These are phyloP conservation scores for Lactifluus hygrophoroides DNA, from an alignment of 768 basidiomycete species.

Conservation along the genomic window DNA sequence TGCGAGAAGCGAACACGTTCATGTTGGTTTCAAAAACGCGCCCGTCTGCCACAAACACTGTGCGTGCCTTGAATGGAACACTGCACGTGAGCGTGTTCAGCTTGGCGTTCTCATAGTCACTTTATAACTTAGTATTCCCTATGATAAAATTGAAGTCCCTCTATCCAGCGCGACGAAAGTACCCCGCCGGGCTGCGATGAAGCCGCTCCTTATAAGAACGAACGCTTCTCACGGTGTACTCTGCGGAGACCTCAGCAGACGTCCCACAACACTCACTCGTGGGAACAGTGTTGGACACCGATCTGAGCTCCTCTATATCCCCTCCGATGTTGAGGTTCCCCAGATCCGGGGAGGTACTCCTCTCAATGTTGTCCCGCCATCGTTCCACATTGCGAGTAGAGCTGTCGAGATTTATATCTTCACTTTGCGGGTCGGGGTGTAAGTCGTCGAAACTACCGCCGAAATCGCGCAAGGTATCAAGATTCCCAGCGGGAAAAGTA, in stretches of 20 bases:
- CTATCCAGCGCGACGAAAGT: conserved; percentile 5
- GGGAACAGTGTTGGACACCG: not conserved
- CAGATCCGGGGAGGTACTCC: not conserved
- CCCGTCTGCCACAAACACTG: not conserved
- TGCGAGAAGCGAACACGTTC: not conserved
- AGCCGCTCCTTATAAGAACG: conserved; percentile 7
- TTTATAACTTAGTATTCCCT: not conserved
- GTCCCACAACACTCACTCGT: conserved; percentile 8
- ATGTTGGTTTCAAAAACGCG: not conserved
- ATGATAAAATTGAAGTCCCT: no score
- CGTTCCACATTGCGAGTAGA: not conserved
- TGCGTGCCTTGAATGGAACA: not conserved
- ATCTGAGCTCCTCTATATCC: not conserved
- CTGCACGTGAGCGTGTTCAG: conserved; percentile 3
- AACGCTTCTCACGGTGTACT: conserved; percentile 4
- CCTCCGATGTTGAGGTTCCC: not conserved
- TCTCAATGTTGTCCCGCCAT: not conserved
- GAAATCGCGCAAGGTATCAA: not conserved
- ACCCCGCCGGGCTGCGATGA: conserved; percentile 4
- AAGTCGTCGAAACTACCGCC: not conserved
- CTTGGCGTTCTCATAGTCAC: not conserved
- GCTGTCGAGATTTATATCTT: not conserved
- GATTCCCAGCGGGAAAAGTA: not conserved
- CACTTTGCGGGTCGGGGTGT: not conserved
- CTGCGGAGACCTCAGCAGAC: conserved; percentile 7